These are phyloP conservation scores for Teunomyces tritomae DNA, from an alignment of 805 yeast species.

Conservation along the genomic window DNA sequence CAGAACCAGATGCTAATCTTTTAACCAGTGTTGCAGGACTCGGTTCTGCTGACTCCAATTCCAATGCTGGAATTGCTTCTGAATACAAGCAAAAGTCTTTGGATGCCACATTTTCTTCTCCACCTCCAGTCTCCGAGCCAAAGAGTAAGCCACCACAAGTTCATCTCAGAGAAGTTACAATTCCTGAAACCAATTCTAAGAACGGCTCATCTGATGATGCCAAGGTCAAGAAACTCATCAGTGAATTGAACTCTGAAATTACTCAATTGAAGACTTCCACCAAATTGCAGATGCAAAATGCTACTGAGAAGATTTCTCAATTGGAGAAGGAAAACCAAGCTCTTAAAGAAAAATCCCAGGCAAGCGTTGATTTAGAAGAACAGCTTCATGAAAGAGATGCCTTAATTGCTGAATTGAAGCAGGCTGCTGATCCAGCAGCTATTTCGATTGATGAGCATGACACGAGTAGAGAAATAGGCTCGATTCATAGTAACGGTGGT, in stretches of 20 bases:
- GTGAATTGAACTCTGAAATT: conserved; percentile 33
- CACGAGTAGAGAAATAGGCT: conserved; percentile 7
- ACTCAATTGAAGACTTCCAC: conserved; percentile 29
- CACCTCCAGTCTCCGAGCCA: not conserved
- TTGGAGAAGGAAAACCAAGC: conserved; percentile 40
- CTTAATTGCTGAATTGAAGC: conserved; percentile 31
- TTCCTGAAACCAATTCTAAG: conserved; percentile 1
- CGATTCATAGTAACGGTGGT: conserved; percentile 7
- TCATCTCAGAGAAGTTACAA: not conserved
- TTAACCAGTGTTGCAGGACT: conserved; percentile 3
- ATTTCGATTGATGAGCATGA: conserved; percentile 20
- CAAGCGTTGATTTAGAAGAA: conserved; percentile 12
- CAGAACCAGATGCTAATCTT: conserved; percentile 22
- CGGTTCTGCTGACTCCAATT: not conserved
- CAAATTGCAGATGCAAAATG: conserved; percentile 52
- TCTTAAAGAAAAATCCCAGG: conserved; percentile 6
- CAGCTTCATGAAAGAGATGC: conserved; percentile 30
- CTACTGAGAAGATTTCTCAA: conserved; percentile 50
- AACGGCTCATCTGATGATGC: conserved; percentile 17
- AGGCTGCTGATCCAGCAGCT: conserved; percentile 23
- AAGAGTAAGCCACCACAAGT: not conserved
- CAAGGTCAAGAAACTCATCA: conserved; percentile 29
- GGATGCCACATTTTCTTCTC: not conserved
- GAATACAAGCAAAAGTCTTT: conserved; percentile 6
- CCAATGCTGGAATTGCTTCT: not conserved